Evolutionary conservation across 352 stramenopile species (phyloP).

Genomic region (Phytophthora agathidicida): DNA sequence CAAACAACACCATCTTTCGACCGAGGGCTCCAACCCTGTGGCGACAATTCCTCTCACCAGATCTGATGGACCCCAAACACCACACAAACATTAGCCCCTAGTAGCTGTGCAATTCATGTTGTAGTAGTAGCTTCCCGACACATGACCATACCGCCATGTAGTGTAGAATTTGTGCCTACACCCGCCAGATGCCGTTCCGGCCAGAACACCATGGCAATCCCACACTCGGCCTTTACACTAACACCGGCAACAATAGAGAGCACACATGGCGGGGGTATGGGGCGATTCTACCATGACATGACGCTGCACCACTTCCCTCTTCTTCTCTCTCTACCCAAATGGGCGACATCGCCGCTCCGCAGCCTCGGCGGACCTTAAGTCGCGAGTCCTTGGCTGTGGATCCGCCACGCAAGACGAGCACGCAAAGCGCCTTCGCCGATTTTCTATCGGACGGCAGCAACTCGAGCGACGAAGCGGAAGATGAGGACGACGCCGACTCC

Average conservation of each 20-base stretch:
- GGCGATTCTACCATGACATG: no score
- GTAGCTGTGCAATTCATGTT: no score
- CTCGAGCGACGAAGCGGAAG: no score
- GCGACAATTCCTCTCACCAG: slow-evolving; percentile 43
- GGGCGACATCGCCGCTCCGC: slow-evolving; percentile 19
- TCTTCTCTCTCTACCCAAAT: slow-evolving; percentile 7
- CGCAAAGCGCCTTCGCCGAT: slow-evolving; percentile 33
- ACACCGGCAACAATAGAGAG: neutral
- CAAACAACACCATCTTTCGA: slow-evolving; percentile 55
- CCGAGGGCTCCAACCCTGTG: slow-evolving; percentile 47
- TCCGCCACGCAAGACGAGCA: slow-evolving; percentile 1
- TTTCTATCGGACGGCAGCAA: slow-evolving; percentile 52
- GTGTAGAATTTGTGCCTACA: neutral
- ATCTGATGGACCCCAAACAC: slow-evolving; percentile 49
- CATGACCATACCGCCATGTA: neutral
- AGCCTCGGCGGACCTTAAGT: slow-evolving; percentile 13
- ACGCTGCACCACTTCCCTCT: no score
- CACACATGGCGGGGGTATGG: neutral
- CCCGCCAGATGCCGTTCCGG: slow-evolving; percentile 13
- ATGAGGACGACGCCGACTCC: slow-evolving; percentile 39
- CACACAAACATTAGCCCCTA: neutral
- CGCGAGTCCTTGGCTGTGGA: slow-evolving; percentile 23
- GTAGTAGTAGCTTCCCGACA: no score
- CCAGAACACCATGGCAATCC: slow-evolving; percentile 10
- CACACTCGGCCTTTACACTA: slow-evolving; percentile 10